phyloP scores from a whole-genome alignment of 1,284 basidiomycete species.

The Chalciporus sp. region DNA sequence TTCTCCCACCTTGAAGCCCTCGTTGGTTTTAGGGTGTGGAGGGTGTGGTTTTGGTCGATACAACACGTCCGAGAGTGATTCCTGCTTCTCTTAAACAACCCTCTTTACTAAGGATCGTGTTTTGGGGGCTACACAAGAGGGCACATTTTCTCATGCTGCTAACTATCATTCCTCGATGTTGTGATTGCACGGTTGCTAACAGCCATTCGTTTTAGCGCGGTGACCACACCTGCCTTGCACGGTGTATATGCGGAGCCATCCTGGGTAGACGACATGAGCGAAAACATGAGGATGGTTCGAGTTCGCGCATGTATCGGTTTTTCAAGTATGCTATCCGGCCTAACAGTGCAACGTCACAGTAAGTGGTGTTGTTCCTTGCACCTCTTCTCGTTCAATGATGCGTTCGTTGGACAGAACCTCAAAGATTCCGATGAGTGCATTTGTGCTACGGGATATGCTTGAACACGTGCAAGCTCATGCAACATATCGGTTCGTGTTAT shows the following conservation, averaged over 20 bases:
- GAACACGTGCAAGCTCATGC: constrained; percentile 89
- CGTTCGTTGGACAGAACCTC: constrained; percentile 44
- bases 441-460: constrained; percentile 84
- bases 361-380: constrained; percentile 3
- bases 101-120: constrained; percentile 66
- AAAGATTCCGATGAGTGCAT: constrained; percentile 77
- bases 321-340: constrained; percentile 83
- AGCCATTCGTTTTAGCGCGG: constrained; percentile 40
- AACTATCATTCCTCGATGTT: constrained; percentile 18
- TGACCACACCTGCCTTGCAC: constrained; percentile 65
- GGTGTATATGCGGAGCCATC: constrained; percentile 79
- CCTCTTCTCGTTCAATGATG: constrained; percentile 7
- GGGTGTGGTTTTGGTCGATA: constrained; percentile 73
- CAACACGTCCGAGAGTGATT: constrained; percentile 79
- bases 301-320: constrained; percentile 60
- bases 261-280: constrained; percentile 70
- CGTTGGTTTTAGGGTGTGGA: constrained; percentile 48
- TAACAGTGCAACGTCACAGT: constrained; percentile 65
- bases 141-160: constrained; percentile 47
- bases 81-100: constrained; percentile 71
- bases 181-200: constrained; percentile 16
- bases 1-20: constrained; percentile 45
- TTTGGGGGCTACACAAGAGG: constrained; percentile 84
- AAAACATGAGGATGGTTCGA: constrained; percentile 37
- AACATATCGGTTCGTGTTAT: constrained; percentile 83